Evolutionary conservation across 2,329 filamentous ascomycete genomes (phyloP), one percentile per base, ranked within the genome.

Genomic region (Septoria linicola): DNA sequence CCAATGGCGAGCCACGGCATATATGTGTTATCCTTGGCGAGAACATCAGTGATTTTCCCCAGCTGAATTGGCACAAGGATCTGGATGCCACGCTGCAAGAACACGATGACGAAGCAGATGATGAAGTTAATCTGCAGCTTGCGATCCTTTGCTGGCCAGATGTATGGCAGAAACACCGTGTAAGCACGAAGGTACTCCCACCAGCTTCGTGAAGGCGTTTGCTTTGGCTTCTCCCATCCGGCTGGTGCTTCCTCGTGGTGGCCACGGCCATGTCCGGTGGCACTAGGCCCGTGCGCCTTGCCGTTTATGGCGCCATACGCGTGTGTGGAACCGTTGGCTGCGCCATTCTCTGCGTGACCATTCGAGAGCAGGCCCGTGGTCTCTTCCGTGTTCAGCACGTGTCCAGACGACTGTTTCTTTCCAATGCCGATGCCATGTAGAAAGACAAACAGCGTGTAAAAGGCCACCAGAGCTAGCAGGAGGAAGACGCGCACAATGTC

Each of bases 101-200:
- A 70, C 49, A 97, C 83, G 41, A 99, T 79, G 30, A 82, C 45
- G 65, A 97, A 91, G 72, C 93, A 97, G 41, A 90, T 63, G 16
- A 95, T 68, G 16, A 96, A 89, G 48, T 91, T 80, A 19, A 89
- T 59, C 73, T 96, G 86, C 49, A 99, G 76, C 58, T 77, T 80
- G 31, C 78, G 73, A 43, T 89, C 84, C 65, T 92, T 92, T 63
- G 84, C 87, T 0, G 93, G 93, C 93, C 93, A 99, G 52, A 97
- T 81, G 67, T 97, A 99, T 0, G 91, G 92, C 68, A 97, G 95
- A 72, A 99, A 96, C 44, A 96, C 77, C 10, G 86, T 88, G 70
- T 97, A 99, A 39, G 92, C 90, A 58, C 86, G 84, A 54, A 96
- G 76, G 69, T 99, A 99, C 67, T 97, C 91, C 83, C 88, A 95